Percentiles rank a stretch among this genome's conserved stretches.
phyloP scores from a whole-genome alignment of 805 yeast genomes.

The Tetrapisispora phaffii region DNA sequence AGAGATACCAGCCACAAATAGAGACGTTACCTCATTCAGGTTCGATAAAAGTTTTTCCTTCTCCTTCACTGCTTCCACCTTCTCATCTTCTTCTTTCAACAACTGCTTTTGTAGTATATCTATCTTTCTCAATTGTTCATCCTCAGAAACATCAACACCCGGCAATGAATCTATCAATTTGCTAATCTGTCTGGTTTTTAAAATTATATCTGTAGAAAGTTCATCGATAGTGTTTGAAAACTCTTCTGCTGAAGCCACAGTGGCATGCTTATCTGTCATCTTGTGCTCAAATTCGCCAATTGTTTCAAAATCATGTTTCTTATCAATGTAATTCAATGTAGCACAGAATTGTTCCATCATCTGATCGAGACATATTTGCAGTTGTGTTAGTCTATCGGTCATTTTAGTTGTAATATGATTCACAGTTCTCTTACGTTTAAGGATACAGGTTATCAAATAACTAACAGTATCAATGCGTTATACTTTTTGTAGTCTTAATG shows the following conservation, averaged over 20 bases:
- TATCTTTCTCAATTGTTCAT: conserved; percentile 59
- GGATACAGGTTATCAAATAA: no score
- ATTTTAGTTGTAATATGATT: no score
- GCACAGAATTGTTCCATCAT: conserved; percentile 73
- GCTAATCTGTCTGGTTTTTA: conserved; percentile 78
- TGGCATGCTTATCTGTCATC: conserved; percentile 51
- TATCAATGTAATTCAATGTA: conserved; percentile 68
- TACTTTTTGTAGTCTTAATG: no score
- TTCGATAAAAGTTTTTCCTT: conserved; percentile 53
- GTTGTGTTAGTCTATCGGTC: conserved; percentile 84
- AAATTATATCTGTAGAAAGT: conserved; percentile 70
- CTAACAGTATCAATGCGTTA: no score
- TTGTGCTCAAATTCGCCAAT: conserved; percentile 40
- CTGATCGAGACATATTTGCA: conserved; percentile 77
- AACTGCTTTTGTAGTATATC: conserved; percentile 53
- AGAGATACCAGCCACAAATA: conserved; percentile 33
- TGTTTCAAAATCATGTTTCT: conserved; percentile 54
- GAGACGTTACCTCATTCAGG: conserved; percentile 57
- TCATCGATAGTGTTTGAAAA: conserved; percentile 51
- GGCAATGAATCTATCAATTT: conserved; percentile 83
- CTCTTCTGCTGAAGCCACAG: conserved; percentile 41
- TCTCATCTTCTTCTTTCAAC: conserved; percentile 46
- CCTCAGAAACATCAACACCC: conserved; percentile 79
- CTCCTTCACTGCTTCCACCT: conserved; percentile 45
- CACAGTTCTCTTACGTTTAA: no score